These are phyloP conservation scores for Lotus japonicus DNA, from an alignment of 306 rosid genomes.

Conservation along the genomic window DNA sequence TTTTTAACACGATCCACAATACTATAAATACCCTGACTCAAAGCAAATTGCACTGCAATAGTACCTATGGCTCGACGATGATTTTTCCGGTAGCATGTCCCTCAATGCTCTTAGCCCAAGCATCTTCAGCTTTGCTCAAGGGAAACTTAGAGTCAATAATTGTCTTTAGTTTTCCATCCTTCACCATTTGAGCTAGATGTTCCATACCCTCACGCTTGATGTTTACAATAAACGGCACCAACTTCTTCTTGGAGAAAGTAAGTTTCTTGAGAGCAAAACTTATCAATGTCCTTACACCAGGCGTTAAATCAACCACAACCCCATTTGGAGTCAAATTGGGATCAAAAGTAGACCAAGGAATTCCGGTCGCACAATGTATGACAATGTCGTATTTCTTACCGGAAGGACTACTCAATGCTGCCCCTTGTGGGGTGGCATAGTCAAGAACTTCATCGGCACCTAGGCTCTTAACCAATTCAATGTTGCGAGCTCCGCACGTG, in stretches of 20 bases:
- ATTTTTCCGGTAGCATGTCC: too few species aligned
- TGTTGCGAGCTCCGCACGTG: slow-evolving; percentile 59
- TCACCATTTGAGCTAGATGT: slow-evolving; percentile 31
- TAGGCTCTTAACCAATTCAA: slow-evolving; percentile 44
- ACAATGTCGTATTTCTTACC: slow-evolving; percentile 50
- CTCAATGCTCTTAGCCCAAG: too few species aligned
- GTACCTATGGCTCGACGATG: slow-evolving; percentile 43
- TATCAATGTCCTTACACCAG: neutral
- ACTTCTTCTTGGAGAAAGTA: slow-evolving; percentile 48
- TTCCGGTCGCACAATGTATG: slow-evolving; percentile 37
- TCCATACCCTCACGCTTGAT: slow-evolving; percentile 37
- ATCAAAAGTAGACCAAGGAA: slow-evolving; percentile 53
- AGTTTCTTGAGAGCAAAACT: slow-evolving; percentile 29
- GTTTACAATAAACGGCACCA: slow-evolving; percentile 24
- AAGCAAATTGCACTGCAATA: neutral
- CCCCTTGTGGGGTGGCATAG: slow-evolving; percentile 48
- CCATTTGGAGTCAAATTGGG: slow-evolving; percentile 37
- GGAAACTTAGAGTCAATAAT: slow-evolving; percentile 39
- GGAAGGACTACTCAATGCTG: slow-evolving; percentile 46
- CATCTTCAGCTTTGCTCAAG: slow-evolving; percentile 54
- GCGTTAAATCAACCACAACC: slow-evolving; percentile 45
- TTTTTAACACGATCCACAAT: too few species aligned
- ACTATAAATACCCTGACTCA: neutral
- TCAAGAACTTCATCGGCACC: slow-evolving; percentile 76
- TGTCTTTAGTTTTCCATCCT: slow-evolving; percentile 49